Evolutionary conservation across 2,329 filamentous ascomycete genomes (phyloP).

Genomic region (Verticillium isaacii): DNA sequence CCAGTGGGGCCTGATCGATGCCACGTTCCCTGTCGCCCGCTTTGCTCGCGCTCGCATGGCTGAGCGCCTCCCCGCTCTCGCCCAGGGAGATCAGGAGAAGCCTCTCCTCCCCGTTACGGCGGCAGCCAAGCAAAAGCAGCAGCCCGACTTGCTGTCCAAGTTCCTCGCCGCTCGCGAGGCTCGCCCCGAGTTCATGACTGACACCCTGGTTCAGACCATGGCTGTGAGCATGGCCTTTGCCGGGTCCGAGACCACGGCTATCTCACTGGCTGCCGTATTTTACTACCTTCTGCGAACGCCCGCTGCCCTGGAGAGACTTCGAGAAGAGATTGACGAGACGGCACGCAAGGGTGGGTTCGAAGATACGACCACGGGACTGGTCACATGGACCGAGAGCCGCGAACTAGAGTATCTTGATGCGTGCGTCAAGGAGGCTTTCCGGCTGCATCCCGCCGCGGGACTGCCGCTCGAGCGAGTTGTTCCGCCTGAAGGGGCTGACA

Average conservation of each 20-base stretch:
- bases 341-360: conserved; percentile 45
- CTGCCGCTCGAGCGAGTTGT: conserved; percentile 71
- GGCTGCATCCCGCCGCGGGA: conserved; percentile 69
- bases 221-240: conserved; percentile 70
- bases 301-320: conserved; percentile 46
- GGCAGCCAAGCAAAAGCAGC: conserved; percentile 27
- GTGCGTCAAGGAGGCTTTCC: conserved; percentile 72
- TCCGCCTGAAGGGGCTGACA: conserved; percentile 57
- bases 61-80: conserved; percentile 52
- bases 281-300: conserved; percentile 69
- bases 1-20: conserved; percentile 61
- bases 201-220: conserved; percentile 64
- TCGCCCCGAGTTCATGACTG: conserved; percentile 67
- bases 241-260: conserved; percentile 76
- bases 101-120: conserved; percentile 31
- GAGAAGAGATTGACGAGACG: conserved; percentile 58
- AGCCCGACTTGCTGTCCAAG: conserved; percentile 63
- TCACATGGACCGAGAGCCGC: conserved; percentile 66
- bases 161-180: conserved; percentile 65
- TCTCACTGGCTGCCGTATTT: conserved; percentile 66
- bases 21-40: conserved; percentile 66
- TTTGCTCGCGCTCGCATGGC: conserved; percentile 66
- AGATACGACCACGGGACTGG: conserved; percentile 51
- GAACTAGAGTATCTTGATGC: conserved; percentile 72
- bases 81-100: conserved; percentile 8